Evolutionary conservation across 805 yeast species (phyloP).

Genomic region (Hanseniaspora singularis): DNA sequence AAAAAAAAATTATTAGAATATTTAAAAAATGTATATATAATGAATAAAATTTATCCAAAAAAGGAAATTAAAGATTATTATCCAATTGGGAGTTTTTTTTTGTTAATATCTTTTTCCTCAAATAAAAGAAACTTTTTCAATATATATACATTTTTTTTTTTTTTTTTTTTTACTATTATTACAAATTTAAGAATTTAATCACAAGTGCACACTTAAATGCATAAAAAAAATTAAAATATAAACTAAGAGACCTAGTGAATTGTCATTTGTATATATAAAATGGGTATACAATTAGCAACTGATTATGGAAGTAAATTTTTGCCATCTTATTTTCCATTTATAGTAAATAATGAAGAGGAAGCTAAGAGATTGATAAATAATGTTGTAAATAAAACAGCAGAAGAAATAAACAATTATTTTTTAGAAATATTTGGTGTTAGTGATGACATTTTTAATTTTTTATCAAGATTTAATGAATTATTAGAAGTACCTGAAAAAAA

Average conservation of each 20-base stretch:
- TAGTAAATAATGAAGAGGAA: conserved; percentile 25
- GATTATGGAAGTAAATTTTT: conserved; percentile 26
- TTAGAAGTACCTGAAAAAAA: conserved; percentile 2
- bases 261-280: no score
- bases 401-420: conserved; percentile 24
- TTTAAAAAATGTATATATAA: neutral
- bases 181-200: no score
- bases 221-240: no score
- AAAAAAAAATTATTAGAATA: neutral
- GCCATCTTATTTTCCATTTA: conserved; percentile 23
- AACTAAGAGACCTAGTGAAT: neutral
- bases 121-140: no score
- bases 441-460: conserved; percentile 26
- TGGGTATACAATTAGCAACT: conserved; percentile 21
- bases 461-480: conserved; percentile 24
- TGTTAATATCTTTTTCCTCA: no score
- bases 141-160: no score
- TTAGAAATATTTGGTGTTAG: conserved; percentile 27
- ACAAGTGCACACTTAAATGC: no score
- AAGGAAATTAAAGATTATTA: no score
- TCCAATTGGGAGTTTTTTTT: no score
- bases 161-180: no score
- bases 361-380: conserved; percentile 25
- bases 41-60: no score
- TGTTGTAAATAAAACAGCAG: conserved; percentile 18